Conservation (phyloP, 306 rosid species). For the Quercus glauca region DNA sequence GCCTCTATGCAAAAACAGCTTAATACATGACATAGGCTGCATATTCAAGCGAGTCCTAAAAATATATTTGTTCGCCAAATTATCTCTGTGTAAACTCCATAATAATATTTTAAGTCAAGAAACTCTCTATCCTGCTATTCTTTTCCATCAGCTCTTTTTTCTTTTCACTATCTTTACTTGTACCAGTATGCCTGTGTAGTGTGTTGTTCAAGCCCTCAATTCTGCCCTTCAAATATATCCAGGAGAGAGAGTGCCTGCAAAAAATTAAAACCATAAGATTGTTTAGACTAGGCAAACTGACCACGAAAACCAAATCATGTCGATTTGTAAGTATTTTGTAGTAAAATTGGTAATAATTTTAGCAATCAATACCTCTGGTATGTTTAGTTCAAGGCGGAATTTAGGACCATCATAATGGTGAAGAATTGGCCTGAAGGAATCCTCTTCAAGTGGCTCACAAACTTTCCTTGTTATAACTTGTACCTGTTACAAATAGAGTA, state of each 20-base stretch:
- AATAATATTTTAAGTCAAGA: constrained; percentile 23
- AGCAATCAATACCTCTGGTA: constrained; percentile 58
- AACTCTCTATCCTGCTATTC: constrained; percentile 14
- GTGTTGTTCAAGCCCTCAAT: constrained; percentile 26
- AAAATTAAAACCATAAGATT: neutral
- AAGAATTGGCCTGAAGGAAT: constrained; percentile 92
- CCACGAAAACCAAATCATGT: neutral
- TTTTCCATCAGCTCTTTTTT: constrained; percentile 10
- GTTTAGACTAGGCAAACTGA: constrained; percentile 9
- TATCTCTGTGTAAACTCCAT: constrained; percentile 15
- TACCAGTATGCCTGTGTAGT: constrained; percentile 25
- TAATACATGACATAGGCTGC: constrained; percentile 14
- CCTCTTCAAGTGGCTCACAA: constrained; percentile 89
- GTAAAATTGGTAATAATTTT: no score
- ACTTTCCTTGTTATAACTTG: constrained; percentile 69
- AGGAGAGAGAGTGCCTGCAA: constrained; percentile 85
- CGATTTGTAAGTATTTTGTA: neutral
- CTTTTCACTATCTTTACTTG: constrained; percentile 10
- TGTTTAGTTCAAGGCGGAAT: constrained; percentile 80
- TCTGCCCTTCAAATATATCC: constrained; percentile 72
- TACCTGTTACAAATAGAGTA: constrained; percentile 40
- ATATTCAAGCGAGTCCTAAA: constrained; percentile 13
- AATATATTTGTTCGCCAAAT: neutral
- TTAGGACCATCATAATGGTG: constrained; percentile 96
- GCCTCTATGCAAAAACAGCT: constrained; percentile 32